phyloP scores from a whole-genome alignment of 2,329 filamentous ascomycete species.

The Metarhizium anisopliae region DNA sequence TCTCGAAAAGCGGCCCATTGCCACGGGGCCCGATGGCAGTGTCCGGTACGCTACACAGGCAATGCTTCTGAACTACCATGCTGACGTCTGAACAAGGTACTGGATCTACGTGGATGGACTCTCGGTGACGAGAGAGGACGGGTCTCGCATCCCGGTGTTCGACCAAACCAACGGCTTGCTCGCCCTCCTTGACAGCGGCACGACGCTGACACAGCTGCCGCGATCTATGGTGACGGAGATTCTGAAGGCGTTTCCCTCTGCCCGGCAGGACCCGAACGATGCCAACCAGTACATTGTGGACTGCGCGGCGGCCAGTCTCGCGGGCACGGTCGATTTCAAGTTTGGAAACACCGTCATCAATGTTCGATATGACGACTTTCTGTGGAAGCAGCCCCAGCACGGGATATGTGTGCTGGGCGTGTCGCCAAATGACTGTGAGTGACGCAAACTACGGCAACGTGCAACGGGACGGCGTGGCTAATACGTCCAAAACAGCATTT shows the following conservation, averaged over 20 bases:
- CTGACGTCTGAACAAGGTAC: too few relatives aligned
- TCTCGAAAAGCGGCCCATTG: conserved; percentile 21
- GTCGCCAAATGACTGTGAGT: not conserved
- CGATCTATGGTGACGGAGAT: conserved; percentile 19
- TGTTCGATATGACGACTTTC: conserved; percentile 30
- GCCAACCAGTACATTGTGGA: conserved; percentile 35
- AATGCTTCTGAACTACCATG: too few relatives aligned
- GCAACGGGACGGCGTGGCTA: not conserved
- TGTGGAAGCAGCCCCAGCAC: conserved; percentile 16
- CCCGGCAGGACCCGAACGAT: conserved; percentile 28
- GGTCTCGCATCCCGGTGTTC: too few relatives aligned
- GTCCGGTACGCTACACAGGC: too few relatives aligned
- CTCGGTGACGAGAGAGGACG: too few relatives aligned
- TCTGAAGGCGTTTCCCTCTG: conserved; percentile 28
- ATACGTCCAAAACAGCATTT: not conserved
- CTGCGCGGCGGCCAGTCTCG: conserved; percentile 19
- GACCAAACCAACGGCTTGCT: too few relatives aligned
- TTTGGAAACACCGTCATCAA: conserved; percentile 31
- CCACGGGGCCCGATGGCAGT: too few relatives aligned
- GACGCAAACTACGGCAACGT: conserved; percentile 18
- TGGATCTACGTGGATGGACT: too few relatives aligned
- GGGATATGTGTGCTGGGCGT: conserved; percentile 32
- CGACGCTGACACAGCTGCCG: too few relatives aligned
- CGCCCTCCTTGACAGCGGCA: too few relatives aligned
- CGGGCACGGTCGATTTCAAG: conserved; percentile 30